Evolutionary conservation across 371 early-diverging fungal species (phyloP), one percentile per base, ranked within the genome.

Genomic region (Apophysomyces ossiformis): DNA sequence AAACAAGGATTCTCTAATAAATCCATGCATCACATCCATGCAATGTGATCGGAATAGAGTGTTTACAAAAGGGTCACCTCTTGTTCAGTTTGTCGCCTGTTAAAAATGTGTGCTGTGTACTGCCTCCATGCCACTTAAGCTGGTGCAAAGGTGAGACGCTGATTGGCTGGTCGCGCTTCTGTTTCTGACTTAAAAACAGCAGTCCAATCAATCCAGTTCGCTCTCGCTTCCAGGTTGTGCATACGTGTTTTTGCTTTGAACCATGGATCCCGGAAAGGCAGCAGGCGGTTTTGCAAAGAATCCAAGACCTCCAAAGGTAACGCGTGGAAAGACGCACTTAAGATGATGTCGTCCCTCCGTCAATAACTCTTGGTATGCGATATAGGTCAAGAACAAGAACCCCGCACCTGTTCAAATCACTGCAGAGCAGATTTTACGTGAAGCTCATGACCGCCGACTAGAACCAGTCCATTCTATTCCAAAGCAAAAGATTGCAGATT

Each of bases 381-480:
- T 11, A 13, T 68, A 93, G 93, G 96, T 97, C 84, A 97, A 97
- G 81, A 97, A 99, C 85, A 99, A 99, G 87, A 93, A 90, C 76
- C 90, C 98, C 4, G 97, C 98, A 32, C 90, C 93, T n/a, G 86
- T 97, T n/a, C 99, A 99, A 75, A 98, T 99, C 78, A 97, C 98
- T 32, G 99, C 99, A 11, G 99, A 99, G 83, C 99, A 98, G 84
- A 91, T 99, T 63, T 86, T 99, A 18, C 90, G 96, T 36, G 99
- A 99, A 81, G 95, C 97, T 16, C 90, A 91, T 67, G 96, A 95
- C 71, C 90, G 94, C 47, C 92, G 91, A 64, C 66, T 84, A 5
- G 97, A 94, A 71, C 79, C 89, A 15, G 85, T 86, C 12, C 83
- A 86, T 68, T 82, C 80, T 47, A 90, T 90, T 36, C 96, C 96